A percentile compares a stretch with the other conserved stretches of the same genome.
phyloP scores from a whole-genome alignment of 495 filamentous ascomycete species.

The Hypomontagnella submonticulosa region DNA sequence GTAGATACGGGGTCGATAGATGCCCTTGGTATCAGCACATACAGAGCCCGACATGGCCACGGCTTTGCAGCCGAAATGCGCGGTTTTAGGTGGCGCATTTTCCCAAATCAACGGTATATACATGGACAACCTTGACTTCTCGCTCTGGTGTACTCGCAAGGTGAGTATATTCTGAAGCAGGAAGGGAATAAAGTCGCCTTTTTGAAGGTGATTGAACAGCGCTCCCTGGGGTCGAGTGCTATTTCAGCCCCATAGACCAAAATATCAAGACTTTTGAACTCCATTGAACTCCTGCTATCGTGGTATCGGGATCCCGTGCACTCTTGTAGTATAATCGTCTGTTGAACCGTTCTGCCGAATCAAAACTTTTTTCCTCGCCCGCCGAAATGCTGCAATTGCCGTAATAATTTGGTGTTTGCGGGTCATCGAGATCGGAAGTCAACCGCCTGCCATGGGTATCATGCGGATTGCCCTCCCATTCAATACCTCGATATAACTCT shows the following conservation, averaged over 20 bases:
- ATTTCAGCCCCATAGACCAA: constrained; percentile 14
- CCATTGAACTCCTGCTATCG: constrained; percentile 31
- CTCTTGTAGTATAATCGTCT: constrained; percentile 20
- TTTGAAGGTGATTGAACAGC: constrained; percentile 17
- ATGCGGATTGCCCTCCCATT: constrained; percentile 29
- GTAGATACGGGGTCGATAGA: constrained; percentile 19
- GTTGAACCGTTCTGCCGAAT: constrained; percentile 23
- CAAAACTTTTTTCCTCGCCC: constrained; percentile 31
- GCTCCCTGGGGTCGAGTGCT: constrained; percentile 12
- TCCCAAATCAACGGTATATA: constrained; percentile 23
- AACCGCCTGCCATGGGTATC: constrained; percentile 38
- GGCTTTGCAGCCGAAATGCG: constrained; percentile 3
- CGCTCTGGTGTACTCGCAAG: constrained; percentile 4
- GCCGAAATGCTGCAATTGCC: constrained; percentile 30
- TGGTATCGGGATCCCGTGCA: constrained; percentile 32
- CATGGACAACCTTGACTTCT: constrained; percentile 8
- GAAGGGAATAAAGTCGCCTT: constrained; percentile 9
- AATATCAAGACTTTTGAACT: constrained; percentile 31
- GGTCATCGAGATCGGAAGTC: constrained; percentile 25
- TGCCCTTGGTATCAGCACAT: constrained; percentile 5
- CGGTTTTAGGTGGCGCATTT: constrained; percentile 8
- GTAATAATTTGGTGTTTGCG: constrained; percentile 18
- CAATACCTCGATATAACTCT: constrained; percentile 30
- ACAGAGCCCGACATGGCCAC: not conserved
- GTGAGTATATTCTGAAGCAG: constrained; percentile 18